Conservation (phyloP, 257 asterid genomes). For the Solanum ossicruentum region DNA sequence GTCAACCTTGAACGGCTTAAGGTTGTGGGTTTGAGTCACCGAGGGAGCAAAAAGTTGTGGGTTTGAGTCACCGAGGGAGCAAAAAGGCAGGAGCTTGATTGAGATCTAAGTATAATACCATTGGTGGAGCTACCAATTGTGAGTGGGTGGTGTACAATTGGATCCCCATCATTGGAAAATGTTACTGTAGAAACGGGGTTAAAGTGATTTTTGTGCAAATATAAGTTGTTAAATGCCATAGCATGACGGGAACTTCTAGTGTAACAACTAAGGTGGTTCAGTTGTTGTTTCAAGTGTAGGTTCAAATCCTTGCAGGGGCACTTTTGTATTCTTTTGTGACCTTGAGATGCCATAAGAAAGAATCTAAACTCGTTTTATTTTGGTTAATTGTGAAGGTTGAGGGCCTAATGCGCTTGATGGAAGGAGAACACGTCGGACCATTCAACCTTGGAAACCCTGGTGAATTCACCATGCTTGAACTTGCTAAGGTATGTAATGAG, state of each 20-base stretch:
- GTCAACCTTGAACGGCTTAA: too few relatives aligned
- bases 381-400: constrained; percentile 42
- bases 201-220: neutral
- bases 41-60: too few relatives aligned
- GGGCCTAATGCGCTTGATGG: constrained; percentile 93
- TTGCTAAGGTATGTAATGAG: constrained; percentile 55
- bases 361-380: neutral
- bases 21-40: too few relatives aligned
- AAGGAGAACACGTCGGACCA: constrained; percentile 97
- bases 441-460: constrained; percentile 97
- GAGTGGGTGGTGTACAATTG: too few relatives aligned
- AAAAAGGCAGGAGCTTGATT: neutral
- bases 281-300: neutral
- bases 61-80: too few relatives aligned
- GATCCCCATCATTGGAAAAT: neutral
- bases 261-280: neutral
- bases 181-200: neutral
- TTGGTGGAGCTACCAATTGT: too few relatives aligned
- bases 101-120: neutral
- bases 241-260: neutral
- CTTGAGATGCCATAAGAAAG: neutral
- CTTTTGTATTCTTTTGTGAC: neutral
- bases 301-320: neutral
- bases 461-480: constrained; percentile 96
- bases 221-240: neutral